Base-by-base conservation (phyloP, 345 rosid genomes). In the Boechera stricta region DNA sequence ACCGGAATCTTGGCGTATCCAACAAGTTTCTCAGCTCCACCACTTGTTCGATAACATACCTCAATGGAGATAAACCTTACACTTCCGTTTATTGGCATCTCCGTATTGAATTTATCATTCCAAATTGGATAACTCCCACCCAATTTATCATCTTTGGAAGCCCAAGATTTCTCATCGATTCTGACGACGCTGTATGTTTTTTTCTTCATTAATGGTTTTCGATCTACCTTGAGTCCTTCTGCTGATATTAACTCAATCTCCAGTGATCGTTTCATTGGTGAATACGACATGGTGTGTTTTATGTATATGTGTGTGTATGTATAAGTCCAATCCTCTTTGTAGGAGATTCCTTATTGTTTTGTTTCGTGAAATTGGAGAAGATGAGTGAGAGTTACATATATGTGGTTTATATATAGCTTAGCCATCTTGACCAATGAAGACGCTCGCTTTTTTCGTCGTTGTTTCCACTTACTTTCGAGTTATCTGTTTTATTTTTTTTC, bases 171-270 rank as follows among this genome's bases (percentile, higher is more conserved):
- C 2, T 80, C 63, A 7, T 85, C 88, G 18, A 68, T 41, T 35
- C n/a, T 75, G 4, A 83, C 84, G 18, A 57, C 31, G 5, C 76
- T 84, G 31, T 16, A 82, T 5, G 87, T 53, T 28, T 86, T 84
- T 62, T 71, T 86, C 60, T 82, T 85, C 68, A 21, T 21, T 21
- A 70, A 10, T 0, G 84, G 69, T 78, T 80, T 87, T 7, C 86
- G 36, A 16, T 87, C 59, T 5, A 83, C 21, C 10, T 77, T 73
- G 13, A 91, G 84, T 44, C 85, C 85, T 73, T 91, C 93, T 10
- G 83, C 91, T 0, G 95, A 88, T 21, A 89, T 78, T 3, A 84
- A 12, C 3, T 87, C 84, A 62, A 89, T 73, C 80, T 89, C 94
- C 2, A 93, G 5, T 36, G 51, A 47, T 32, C 80, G 75, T 5